Percentiles rank a stretch among this genome's conserved stretches.
Evolutionary conservation across 495 filamentous ascomycete species (phyloP).

Genomic region (Neurospora sp.): DNA sequence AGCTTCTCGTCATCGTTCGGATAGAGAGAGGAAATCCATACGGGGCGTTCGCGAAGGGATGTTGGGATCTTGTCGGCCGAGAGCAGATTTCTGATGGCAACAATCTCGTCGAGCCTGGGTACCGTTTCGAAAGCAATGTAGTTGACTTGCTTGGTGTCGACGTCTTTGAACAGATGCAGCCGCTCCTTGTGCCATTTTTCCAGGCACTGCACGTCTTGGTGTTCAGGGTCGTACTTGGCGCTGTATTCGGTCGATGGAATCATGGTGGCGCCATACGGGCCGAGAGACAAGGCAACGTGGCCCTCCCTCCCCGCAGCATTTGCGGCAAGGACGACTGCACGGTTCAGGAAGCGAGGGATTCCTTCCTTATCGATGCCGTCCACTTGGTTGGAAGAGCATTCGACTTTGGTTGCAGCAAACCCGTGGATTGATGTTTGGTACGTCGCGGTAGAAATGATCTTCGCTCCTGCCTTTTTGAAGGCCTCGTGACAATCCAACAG

Average conservation of each 20-base stretch:
- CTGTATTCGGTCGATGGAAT: conserved; percentile 52
- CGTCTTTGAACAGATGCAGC: conserved; percentile 33
- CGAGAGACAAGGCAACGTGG: conserved; percentile 43
- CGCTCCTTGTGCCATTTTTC: conserved; percentile 47
- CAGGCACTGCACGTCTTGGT: conserved; percentile 32
- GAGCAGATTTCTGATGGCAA: conserved; percentile 41
- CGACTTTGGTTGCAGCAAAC: conserved; percentile 28
- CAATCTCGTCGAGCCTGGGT: conserved; percentile 46
- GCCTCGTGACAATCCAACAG: conserved; percentile 42
- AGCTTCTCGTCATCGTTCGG: conserved; percentile 34
- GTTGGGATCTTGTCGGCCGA: background rate
- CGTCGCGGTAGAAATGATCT: conserved; percentile 53
- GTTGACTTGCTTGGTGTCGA: conserved; percentile 25
- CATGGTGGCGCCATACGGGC: conserved; percentile 58
- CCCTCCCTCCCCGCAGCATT: conserved; percentile 15
- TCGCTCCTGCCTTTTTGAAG: conserved; percentile 43
- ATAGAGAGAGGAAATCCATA: conserved; percentile 56
- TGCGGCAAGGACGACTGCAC: conserved; percentile 30
- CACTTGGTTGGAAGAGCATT: background rate
- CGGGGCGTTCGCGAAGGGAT: conserved; percentile 19
- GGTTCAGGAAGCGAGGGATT: conserved; percentile 16
- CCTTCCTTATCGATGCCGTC: conserved; percentile 12
- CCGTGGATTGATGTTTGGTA: conserved; percentile 51
- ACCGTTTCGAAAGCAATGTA: conserved; percentile 59
- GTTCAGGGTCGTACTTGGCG: conserved; percentile 43